These are phyloP conservation scores for Pseudogymnoascus sp. DNA, from an alignment of 2,329 filamentous ascomycete genomes.

Conservation along the genomic window DNA sequence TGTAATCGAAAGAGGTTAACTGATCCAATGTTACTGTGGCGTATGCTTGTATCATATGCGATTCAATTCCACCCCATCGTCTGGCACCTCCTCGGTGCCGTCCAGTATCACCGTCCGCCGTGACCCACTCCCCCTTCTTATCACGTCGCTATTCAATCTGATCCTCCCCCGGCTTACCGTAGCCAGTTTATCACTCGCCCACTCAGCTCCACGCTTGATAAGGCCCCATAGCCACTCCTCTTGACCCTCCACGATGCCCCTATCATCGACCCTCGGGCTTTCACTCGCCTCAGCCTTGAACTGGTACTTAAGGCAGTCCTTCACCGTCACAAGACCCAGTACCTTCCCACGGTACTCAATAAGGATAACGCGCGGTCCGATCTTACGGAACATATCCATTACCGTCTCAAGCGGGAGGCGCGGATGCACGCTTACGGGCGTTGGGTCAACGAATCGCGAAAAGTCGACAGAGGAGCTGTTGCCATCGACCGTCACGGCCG, in stretches of 20 bases:
- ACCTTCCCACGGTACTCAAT: conserved; percentile 83
- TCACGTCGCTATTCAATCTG: conserved; percentile 31
- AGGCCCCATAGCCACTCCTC: conserved; percentile 60
- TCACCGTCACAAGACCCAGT: conserved; percentile 82
- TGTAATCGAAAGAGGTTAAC: background rate
- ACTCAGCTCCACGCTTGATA: conserved; percentile 44
- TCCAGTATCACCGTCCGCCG: conserved; percentile 35
- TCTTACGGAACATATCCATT: conserved; percentile 98
- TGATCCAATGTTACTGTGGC: background rate
- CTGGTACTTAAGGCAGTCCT: conserved; percentile 94
- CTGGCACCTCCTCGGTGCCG: conserved; percentile 40
- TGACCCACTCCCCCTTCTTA: conserved; percentile 25
- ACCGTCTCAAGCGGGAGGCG: conserved; percentile 88
- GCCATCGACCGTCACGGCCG: conserved; percentile 49
- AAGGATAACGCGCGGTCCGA: conserved; percentile 86
- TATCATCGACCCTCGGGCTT: conserved; percentile 54
- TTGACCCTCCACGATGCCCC: conserved; percentile 45
- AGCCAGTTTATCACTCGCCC: conserved; percentile 50
- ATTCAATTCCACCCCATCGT: conserved; percentile 38
- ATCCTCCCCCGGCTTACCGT: conserved; percentile 49
- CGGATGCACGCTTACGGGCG: conserved; percentile 84
- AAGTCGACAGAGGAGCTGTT: conserved; percentile 63
- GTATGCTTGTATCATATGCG: conserved; percentile 16
- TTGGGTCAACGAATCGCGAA: conserved; percentile 77
- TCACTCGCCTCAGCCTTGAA: conserved; percentile 90